Evolutionary conservation across 352 stramenopile species (phyloP).

Genomic region (Globisporangium ultimum): DNA sequence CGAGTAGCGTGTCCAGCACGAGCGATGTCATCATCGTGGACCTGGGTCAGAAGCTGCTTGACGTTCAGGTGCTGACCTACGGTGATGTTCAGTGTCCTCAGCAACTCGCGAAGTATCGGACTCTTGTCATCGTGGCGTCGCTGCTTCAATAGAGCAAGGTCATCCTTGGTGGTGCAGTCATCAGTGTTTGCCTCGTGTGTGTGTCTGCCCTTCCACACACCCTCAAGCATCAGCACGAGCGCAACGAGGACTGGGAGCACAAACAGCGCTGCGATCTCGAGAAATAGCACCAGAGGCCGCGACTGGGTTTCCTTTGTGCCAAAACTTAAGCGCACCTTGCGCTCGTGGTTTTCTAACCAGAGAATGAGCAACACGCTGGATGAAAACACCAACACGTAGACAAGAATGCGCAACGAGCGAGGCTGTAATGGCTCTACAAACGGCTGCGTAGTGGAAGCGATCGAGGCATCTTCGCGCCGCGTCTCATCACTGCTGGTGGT

Average conservation of each 20-base stretch:
- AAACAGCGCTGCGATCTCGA: constrained; percentile 38
- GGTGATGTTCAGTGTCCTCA: constrained; percentile 23
- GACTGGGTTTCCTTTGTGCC: constrained; percentile 31
- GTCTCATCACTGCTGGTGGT: constrained; percentile 24
- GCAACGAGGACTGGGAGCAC: constrained; percentile 26
- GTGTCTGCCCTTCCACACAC: constrained; percentile 3
- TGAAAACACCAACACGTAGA: constrained; percentile 28
- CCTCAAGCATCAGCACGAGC: constrained; percentile 18
- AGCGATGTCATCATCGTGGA: constrained; percentile 16
- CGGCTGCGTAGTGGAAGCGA: not conserved
- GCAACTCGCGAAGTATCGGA: constrained; percentile 22
- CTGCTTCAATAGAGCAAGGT: not conserved
- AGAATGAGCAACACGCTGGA: constrained; percentile 21
- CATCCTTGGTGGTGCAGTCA: constrained; percentile 3
- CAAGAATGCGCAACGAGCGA: constrained; percentile 16
- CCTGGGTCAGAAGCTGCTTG: constrained; percentile 21
- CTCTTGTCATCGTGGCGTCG: constrained; percentile 10
- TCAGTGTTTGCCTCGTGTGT: not conserved
- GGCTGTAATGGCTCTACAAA: constrained; percentile 36
- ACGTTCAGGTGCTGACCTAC: constrained; percentile 30
- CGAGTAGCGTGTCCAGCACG: too few relatives aligned
- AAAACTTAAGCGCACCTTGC: constrained; percentile 22
- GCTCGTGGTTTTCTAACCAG: constrained; percentile 34
- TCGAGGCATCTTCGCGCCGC: not conserved
- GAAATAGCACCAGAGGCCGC: constrained; percentile 47